Conservation (phyloP, 2,329 filamentous ascomycete species). For the Cadophora sp. region DNA sequence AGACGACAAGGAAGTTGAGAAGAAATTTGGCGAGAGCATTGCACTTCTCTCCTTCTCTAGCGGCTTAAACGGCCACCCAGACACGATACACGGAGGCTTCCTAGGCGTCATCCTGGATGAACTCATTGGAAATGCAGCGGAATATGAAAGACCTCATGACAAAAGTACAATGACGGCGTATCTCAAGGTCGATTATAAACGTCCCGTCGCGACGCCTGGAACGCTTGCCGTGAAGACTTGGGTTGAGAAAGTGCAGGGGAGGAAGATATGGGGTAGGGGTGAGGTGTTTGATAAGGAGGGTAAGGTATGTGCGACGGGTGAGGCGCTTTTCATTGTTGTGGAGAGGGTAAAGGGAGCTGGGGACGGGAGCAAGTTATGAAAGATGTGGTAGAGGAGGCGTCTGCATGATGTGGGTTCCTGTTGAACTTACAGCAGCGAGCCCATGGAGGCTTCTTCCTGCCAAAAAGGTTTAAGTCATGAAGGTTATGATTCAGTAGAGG, state of each 20-base stretch:
- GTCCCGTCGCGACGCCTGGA: constrained; percentile 57
- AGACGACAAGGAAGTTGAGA: neutral
- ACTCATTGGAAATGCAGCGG: constrained; percentile 45
- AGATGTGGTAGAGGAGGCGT: neutral
- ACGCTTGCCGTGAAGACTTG: constrained; percentile 54
- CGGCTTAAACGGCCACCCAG: constrained; percentile 60
- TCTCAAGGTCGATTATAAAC: constrained; percentile 61
- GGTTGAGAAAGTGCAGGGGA: constrained; percentile 54
- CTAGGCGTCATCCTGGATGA: constrained; percentile 65
- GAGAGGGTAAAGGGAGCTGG: constrained; percentile 16
- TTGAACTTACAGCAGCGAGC: no score
- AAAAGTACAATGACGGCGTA: constrained; percentile 52
- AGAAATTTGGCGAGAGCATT: constrained; percentile 26
- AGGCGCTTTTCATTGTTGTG: constrained; percentile 53
- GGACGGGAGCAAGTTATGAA: neutral
- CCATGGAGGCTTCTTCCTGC: no score
- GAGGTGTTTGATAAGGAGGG: constrained; percentile 57
- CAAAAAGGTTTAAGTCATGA: neutral
- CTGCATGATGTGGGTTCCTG: no score
- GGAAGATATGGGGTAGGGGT: constrained; percentile 59
- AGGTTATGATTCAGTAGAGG: neutral
- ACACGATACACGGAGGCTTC: constrained; percentile 65
- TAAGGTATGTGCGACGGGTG: constrained; percentile 55
- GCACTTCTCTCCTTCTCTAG: constrained; percentile 49
- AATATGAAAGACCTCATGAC: constrained; percentile 21